A percentile compares a stretch with the other conserved stretches of the same genome.
Evolutionary conservation across 1,284 basidiomycete genomes (phyloP).

Genomic region (Cutaneotrichosporon sp.): DNA sequence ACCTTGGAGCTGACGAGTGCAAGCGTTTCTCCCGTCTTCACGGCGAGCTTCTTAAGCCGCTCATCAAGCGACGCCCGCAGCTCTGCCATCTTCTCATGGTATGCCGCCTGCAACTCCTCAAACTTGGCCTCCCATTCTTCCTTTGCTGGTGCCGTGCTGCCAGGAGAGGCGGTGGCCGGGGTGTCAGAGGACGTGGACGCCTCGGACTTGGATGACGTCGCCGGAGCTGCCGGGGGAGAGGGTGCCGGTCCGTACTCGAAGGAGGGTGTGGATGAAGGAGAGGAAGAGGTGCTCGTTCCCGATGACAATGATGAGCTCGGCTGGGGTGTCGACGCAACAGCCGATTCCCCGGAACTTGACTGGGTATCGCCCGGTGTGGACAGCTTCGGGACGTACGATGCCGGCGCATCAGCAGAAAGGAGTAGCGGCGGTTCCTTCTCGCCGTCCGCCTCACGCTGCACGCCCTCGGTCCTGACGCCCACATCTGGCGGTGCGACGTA

Average conservation of each 20-base stretch:
- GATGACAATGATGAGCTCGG: no score
- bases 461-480: not conserved
- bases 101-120: conserved; percentile 3
- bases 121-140: conserved; percentile 8
- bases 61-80: not conserved
- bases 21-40: conserved; percentile 52
- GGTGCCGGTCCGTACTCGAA: no score
- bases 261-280: no score
- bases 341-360: no score
- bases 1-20: conserved; percentile 68
- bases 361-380: no score
- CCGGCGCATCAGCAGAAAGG: not conserved
- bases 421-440: not conserved
- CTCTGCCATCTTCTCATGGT: not conserved
- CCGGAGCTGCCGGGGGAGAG: no score
- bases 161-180: not conserved
- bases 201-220: not conserved
- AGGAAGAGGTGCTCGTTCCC: no score
- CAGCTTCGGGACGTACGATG: no score
- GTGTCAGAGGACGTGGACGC: no score
- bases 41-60: conserved; percentile 13
- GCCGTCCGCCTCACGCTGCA: not conserved
- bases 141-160: not conserved
- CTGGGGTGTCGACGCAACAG: no score
- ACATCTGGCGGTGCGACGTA: not conserved